A percentile compares a stretch with the other conserved stretches of the same genome.
Conservation (phyloP, 768 basidiomycete species). For the Xerocomellus amylosporus region DNA sequence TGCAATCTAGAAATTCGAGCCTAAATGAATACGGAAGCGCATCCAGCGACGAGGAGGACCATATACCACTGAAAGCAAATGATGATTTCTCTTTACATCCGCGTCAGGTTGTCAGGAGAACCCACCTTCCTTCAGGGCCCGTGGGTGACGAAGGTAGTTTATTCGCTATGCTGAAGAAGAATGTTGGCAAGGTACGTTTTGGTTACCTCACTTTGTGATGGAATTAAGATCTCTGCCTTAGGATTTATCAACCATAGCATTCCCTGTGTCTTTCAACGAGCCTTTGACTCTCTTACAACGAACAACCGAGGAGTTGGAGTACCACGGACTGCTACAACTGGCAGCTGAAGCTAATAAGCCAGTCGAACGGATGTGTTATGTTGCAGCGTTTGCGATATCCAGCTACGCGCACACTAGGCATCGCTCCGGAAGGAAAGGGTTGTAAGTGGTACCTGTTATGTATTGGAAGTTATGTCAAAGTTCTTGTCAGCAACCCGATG, state of each 20-base stretch:
- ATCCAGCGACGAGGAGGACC: constrained; percentile 51
- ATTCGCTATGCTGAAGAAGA: constrained; percentile 81
- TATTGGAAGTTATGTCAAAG: constrained; percentile 4
- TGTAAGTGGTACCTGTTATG: constrained; percentile 49
- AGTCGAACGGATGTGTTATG: constrained; percentile 65
- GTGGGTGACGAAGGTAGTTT: constrained; percentile 78
- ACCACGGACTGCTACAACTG: constrained; percentile 62
- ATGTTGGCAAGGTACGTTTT: constrained; percentile 71
- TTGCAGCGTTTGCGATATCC: constrained; percentile 85
- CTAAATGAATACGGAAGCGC: constrained; percentile 36
- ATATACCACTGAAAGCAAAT: neutral
- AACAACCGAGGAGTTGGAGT: constrained; percentile 82
- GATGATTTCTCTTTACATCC: constrained; percentile 6
- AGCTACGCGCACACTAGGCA: constrained; percentile 78
- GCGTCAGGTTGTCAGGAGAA: constrained; percentile 46
- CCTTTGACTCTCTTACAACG: constrained; percentile 81
- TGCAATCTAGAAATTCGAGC: constrained; percentile 43
- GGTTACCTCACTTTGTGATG: neutral
- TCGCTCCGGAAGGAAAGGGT: constrained; percentile 82
- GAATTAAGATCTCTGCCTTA: constrained; percentile 26
- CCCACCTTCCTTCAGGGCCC: constrained; percentile 55
- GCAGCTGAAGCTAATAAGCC: constrained; percentile 59
- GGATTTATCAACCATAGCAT: constrained; percentile 79
- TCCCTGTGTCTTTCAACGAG: constrained; percentile 91
- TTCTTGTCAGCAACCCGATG: constrained; percentile 71